Evolutionary conservation across 2,329 filamentous ascomycete species (phyloP).

Genomic region (Botryosphaeria dothidea): DNA sequence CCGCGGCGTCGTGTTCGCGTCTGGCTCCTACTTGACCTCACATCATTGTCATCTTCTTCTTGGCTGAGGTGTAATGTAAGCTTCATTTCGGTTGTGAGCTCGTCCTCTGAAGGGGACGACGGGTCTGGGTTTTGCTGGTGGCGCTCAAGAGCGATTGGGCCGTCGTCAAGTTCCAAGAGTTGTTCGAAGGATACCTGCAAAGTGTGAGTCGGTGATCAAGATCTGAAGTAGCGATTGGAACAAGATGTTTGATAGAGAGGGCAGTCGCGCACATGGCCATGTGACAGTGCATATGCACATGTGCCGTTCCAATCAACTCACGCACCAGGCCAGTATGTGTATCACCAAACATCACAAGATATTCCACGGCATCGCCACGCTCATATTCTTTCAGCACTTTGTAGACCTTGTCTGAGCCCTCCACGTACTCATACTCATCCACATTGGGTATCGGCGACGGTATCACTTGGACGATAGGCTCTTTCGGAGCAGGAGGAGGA

Average conservation of each 20-base stretch:
- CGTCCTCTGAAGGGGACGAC: neutral
- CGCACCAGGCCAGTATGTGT: slow-evolving; percentile 44
- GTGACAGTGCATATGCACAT: neutral
- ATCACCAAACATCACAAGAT: slow-evolving; percentile 46
- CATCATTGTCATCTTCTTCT: neutral
- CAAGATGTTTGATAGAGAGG: neutral
- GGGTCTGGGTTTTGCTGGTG: slow-evolving; percentile 33
- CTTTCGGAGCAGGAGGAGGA: neutral
- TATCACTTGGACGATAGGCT: neutral
- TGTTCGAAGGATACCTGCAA: slow-evolving; percentile 48
- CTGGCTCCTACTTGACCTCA: neutral
- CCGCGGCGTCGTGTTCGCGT: neutral
- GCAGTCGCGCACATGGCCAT: no score
- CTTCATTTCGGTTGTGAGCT: slow-evolving; percentile 3
- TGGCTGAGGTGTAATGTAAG: neutral
- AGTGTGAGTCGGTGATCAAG: neutral
- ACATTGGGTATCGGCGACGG: slow-evolving; percentile 22
- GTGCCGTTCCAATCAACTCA: slow-evolving; percentile 12
- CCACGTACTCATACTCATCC: slow-evolving; percentile 37
- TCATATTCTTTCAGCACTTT: slow-evolving; percentile 42
- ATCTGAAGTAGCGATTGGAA: neutral
- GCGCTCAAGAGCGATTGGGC: slow-evolving; percentile 46
- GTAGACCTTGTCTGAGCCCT: slow-evolving; percentile 37
- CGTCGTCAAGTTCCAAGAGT: slow-evolving; percentile 48
- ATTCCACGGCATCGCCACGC: slow-evolving; percentile 35